Base-by-base conservation (phyloP, 2,329 filamentous ascomycete species). In the Colletotrichum echinochloae region DNA sequence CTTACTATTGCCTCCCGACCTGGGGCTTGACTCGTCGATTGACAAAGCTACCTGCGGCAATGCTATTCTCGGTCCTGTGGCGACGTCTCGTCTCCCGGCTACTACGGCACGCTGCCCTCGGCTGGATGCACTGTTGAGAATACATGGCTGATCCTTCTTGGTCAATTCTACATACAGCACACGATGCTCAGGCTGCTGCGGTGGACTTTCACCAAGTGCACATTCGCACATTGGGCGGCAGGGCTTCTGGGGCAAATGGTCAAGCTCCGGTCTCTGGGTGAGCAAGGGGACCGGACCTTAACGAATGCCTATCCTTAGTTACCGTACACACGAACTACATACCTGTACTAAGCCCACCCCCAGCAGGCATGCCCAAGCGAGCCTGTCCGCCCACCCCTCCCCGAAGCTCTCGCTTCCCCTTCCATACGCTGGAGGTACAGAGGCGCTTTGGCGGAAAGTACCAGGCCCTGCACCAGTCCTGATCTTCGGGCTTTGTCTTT, bases 291-390 rank as follows among this genome's bases (percentile, higher is more conserved):
- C 44, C 35, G 60, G 62, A 33, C 44, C 35, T 51, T 39, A 56
- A n/a, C 39, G 11, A 65, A 69, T 35, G 30, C 41, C 33, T 44
- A 48, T 20, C 55, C n/a, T n/a, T n/a, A n/a, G n/a, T n/a, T n/a
- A n/a, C n/a, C n/a, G n/a, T n/a, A n/a, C n/a, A n/a, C 51, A 46
- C 20, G 33, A 52, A 20, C 5, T 20, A 54, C 30, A 6, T n/a
- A n/a, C n/a, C n/a, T n/a, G n/a, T 30, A 37, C 44, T 68, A 68
- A 41, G 23, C 26, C 39, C 35, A 67, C 67, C 51, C 63, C 56
- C n/a, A 28, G 20, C 35, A 33, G 18, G 28, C 33, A 14, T 18
- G 28, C 8, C 33, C 14, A 35, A 60, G 26, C 9, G 20, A 26
- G n/a, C n/a, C n/a, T 23, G 28, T 12, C 8, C n/a, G 23, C 44